Percentiles rank a stretch among this genome's conserved stretches.
These are phyloP conservation scores for Aspergillus japonicus DNA, from an alignment of 2,329 filamentous ascomycete genomes.

Conservation along the genomic window DNA sequence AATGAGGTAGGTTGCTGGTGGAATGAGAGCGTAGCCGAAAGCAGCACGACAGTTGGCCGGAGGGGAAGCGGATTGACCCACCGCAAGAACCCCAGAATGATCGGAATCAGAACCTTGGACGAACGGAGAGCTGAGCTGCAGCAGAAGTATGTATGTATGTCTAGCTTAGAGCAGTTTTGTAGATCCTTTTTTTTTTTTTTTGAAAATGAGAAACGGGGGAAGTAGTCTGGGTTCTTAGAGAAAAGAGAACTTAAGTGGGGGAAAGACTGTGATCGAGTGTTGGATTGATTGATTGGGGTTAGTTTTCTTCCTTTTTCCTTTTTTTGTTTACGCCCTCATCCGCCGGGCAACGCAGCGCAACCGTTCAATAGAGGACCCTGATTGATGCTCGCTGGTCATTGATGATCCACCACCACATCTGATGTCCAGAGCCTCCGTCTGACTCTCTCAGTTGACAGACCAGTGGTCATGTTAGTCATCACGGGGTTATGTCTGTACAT, in stretches of 20 bases:
- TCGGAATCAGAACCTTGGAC: slow-evolving; percentile 18
- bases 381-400: neutral
- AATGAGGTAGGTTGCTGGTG: slow-evolving; percentile 27
- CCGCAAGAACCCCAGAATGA: slow-evolving; percentile 18
- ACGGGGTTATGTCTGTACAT: too few relatives aligned
- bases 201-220: neutral
- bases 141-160: slow-evolving; percentile 2
- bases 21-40: slow-evolving; percentile 35
- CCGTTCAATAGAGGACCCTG: neutral
- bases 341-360: slow-evolving; percentile 9
- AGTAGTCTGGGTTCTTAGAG: neutral
- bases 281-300: neutral
- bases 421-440: neutral
- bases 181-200: too few relatives aligned
- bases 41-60: slow-evolving; percentile 21
- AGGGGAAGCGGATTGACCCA: slow-evolving; percentile 21
- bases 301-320: neutral
- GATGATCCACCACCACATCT: slow-evolving; percentile 1
- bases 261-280: neutral
- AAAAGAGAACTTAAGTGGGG: neutral
- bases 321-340: slow-evolving; percentile 7
- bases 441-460: neutral
- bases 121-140: slow-evolving; percentile 3
- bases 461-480: neutral
- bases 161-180: neutral